These are phyloP conservation scores for Linnemannia elongata DNA, from an alignment of 192 early-diverging fungal genomes.

Conservation along the genomic window DNA sequence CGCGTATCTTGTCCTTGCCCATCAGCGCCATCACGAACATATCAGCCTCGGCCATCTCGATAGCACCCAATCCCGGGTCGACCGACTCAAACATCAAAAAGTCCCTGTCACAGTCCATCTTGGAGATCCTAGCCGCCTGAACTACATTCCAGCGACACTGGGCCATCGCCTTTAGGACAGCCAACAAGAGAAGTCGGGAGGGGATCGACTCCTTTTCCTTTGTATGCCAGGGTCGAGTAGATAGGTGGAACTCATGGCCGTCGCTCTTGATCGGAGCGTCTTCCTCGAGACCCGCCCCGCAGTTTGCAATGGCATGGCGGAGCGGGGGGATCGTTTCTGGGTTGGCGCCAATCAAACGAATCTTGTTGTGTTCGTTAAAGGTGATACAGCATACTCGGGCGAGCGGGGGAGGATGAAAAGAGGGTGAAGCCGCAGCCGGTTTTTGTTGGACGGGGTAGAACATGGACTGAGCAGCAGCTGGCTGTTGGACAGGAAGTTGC, in stretches of 20 bases:
- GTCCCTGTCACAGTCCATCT: not conserved
- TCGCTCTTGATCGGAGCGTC: not conserved
- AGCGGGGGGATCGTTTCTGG: not conserved
- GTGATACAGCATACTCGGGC: not conserved
- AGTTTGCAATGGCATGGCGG: not conserved
- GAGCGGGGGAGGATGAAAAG: not conserved
- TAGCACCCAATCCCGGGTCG: not conserved
- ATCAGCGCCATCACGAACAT: not conserved
- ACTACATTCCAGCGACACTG: not conserved
- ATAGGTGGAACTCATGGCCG: not conserved
- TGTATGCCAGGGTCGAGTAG: constrained; percentile 1
- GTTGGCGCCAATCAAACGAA: not conserved
- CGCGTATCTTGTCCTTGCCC: not conserved
- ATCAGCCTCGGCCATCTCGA: not conserved
- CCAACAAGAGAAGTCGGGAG: not conserved
- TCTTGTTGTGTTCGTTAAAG: not conserved
- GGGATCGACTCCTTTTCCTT: not conserved
- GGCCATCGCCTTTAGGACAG: not conserved
- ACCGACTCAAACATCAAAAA: not conserved
- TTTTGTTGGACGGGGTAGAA: not conserved
- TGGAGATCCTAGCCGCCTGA: not conserved
- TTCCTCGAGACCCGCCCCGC: not conserved
- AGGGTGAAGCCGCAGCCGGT: not conserved
- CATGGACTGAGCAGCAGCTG: not conserved
- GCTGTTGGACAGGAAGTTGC: not conserved